These are phyloP conservation scores for Schrenkiella parvula DNA, from an alignment of 345 rosid species.

Conservation along the genomic window DNA sequence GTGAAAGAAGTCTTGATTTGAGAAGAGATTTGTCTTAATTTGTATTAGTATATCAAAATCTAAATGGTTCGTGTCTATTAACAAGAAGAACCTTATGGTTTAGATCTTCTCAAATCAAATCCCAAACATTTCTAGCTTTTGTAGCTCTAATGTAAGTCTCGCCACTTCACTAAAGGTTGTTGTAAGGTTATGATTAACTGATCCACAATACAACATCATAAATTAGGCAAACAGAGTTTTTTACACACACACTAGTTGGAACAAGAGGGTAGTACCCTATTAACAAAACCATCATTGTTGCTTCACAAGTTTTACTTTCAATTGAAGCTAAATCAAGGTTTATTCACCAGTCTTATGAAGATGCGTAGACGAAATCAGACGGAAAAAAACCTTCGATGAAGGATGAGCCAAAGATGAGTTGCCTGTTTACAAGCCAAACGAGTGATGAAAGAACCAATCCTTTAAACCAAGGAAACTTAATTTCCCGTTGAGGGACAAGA, in stretches of 20 bases:
- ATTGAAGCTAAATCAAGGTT: background rate
- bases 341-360: background rate
- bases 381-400: background rate
- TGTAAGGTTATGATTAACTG: background rate
- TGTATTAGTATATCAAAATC: conserved; percentile 7
- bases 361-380: background rate
- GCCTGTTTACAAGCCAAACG: conserved; percentile 79
- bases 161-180: background rate
- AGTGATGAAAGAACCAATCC: conserved; percentile 13
- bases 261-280: background rate
- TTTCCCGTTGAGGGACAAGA: background rate
- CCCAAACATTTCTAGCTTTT: background rate
- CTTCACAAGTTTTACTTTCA: background rate
- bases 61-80: conserved; percentile 21
- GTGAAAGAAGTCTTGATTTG: conserved; percentile 20
- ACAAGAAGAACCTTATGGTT: conserved; percentile 18
- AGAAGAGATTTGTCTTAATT: background rate
- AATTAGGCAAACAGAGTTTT: background rate
- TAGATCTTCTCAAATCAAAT: background rate
- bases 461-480: background rate
- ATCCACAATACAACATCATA: background rate
- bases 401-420: conserved; percentile 81
- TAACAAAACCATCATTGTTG: conserved; percentile 19
- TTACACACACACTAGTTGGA: background rate
- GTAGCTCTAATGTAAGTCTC: background rate